phyloP scores from a whole-genome alignment of 176 grass and related monocot species.

The Phyllostachys edulis region DNA sequence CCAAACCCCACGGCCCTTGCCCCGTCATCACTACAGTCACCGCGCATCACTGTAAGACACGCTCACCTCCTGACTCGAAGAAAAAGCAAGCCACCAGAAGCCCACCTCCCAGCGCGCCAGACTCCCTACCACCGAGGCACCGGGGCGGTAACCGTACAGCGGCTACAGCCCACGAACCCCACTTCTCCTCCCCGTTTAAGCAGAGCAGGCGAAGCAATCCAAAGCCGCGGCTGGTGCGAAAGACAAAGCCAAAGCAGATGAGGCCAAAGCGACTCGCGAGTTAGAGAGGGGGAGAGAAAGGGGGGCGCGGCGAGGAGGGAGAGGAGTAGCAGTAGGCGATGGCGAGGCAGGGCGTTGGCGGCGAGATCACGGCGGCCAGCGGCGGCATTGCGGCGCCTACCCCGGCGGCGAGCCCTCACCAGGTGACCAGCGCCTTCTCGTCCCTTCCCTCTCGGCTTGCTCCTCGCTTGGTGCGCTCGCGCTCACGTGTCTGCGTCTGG shows the following conservation, averaged over 20 bases:
- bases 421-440: conserved; percentile 20
- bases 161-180: background rate
- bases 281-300: background rate
- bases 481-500: background rate
- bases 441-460: too few relatives aligned
- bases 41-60: background rate
- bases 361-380: conserved; percentile 41
- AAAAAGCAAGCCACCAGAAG: background rate
- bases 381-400: conserved; percentile 17
- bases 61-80: background rate
- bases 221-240: conserved; percentile 37
- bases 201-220: conserved; percentile 31
- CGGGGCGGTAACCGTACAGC: background rate
- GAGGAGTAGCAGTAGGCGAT: background rate
- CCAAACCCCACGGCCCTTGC: background rate
- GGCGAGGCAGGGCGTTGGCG: conserved; percentile 24
- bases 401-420: conserved; percentile 44
- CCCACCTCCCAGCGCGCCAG: background rate
- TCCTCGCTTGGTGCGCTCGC: background rate
- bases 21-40: conserved; percentile 2
- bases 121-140: background rate
- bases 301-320: background rate
- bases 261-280: conserved; percentile 14
- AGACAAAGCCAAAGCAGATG: conserved; percentile 25
- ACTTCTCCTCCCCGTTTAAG: background rate